Evolutionary conservation across 352 stramenopile genomes (phyloP).

Genomic region (Globisporangium okanoganense): DNA sequence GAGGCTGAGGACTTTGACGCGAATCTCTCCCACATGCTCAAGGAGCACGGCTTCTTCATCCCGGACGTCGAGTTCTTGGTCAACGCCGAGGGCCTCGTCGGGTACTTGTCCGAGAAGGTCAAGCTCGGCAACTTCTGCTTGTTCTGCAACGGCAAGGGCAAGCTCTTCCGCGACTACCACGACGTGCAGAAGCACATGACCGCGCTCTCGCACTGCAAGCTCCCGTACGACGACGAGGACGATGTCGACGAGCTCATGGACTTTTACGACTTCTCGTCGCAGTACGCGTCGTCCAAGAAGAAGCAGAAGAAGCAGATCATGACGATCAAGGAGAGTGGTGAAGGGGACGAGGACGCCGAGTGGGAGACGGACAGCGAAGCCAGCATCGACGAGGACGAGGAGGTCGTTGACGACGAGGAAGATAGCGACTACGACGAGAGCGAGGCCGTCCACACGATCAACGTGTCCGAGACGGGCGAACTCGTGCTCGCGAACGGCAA

Average conservation of each 20-base stretch:
- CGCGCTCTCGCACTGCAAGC: conserved; percentile 88
- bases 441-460: conserved; percentile 46
- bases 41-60: conserved; percentile 94
- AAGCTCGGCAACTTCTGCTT: conserved; percentile 94
- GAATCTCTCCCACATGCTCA: conserved; percentile 89
- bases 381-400: conserved; percentile 70
- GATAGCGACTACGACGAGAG: conserved; percentile 50
- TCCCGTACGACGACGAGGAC: conserved; percentile 88
- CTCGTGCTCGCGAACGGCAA: conserved; percentile 82
- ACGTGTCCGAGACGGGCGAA: conserved; percentile 87
- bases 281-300: conserved; percentile 47
- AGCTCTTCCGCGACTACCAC: conserved; percentile 86
- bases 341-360: conserved; percentile 40
- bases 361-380: conserved; percentile 82
- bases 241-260: conserved; percentile 88
- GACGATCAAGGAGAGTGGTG: conserved; percentile 15
- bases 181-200: conserved; percentile 96
- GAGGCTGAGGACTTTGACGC: conserved; percentile 58
- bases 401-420: conserved; percentile 55
- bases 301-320: conserved; percentile 27
- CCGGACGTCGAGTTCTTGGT: conserved; percentile 92
- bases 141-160: conserved; percentile 92
- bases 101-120: conserved; percentile 95
- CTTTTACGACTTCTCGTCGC: conserved; percentile 90
- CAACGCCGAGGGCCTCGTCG: conserved; percentile 88